Evolutionary conservation across 2,329 filamentous ascomycete species (phyloP).

Genomic region (Fulvia fulva): DNA sequence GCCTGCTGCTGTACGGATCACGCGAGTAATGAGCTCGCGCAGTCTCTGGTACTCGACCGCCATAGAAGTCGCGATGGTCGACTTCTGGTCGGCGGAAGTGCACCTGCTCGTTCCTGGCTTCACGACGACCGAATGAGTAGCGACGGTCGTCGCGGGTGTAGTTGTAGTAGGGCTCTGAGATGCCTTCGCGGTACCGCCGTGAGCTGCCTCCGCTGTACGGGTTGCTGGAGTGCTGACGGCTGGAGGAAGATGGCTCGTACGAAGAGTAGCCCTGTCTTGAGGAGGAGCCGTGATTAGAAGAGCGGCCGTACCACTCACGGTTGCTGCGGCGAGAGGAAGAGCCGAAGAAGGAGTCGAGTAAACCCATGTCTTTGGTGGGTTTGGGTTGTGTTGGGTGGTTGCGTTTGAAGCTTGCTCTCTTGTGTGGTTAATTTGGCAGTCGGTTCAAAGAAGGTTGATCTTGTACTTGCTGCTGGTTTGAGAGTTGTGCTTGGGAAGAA

Average conservation of each 20-base stretch:
- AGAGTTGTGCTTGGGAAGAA: not conserved
- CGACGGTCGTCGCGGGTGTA: not conserved
- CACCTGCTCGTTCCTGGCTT: not conserved
- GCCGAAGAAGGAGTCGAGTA: not conserved
- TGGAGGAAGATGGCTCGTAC: not conserved
- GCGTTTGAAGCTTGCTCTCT: not conserved
- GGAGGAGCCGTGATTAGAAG: too few species aligned
- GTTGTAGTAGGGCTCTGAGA: not conserved
- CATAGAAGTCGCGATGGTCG: not conserved
- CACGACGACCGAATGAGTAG: not conserved
- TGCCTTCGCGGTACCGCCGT: not conserved
- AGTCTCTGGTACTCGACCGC: not conserved
- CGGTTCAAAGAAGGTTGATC: too few species aligned
- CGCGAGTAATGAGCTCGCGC: not conserved
- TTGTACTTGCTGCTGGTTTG: too few species aligned
- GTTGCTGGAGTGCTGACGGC: not conserved
- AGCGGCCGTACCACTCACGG: not conserved
- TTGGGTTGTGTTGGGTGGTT: too few species aligned
- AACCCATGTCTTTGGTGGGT: not conserved
- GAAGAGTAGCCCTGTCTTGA: not conserved
- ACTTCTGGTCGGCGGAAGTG: not conserved
- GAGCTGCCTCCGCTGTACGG: not conserved
- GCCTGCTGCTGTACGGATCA: not conserved
- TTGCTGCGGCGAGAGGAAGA: not conserved
- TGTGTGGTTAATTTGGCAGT: not conserved